A percentile compares a stretch with the other conserved stretches of the same genome.
phyloP scores from a whole-genome alignment of 176 grass and related monocot genomes.

The Ensete ventricosum region DNA sequence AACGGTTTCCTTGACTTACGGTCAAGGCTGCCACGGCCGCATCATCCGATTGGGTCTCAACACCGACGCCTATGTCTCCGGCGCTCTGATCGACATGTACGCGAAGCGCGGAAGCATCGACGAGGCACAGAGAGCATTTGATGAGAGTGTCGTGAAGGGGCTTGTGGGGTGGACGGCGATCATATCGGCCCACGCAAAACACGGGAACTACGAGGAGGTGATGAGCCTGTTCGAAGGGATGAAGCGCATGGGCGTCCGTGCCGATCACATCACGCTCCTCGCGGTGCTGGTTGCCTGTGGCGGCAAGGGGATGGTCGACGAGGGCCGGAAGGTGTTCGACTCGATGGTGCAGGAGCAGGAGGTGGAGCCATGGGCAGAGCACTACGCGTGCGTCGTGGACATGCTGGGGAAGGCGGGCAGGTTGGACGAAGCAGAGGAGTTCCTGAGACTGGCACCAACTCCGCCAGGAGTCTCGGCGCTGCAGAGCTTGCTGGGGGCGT shows the following conservation, averaged over 20 bases:
- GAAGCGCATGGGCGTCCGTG: constrained; percentile 27
- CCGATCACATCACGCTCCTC: constrained; percentile 58
- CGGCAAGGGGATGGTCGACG: constrained; percentile 44
- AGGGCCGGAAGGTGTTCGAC: constrained; percentile 43
- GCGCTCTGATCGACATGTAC: constrained; percentile 84
- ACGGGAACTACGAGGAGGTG: constrained; percentile 42
- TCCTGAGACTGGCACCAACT: constrained; percentile 33
- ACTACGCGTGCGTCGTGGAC: constrained; percentile 73
- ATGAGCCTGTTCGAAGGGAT: constrained; percentile 58
- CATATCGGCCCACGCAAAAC: constrained; percentile 63
- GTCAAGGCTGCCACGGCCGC: constrained; percentile 55
- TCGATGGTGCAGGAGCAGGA: constrained; percentile 34
- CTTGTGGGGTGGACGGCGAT: constrained; percentile 62
- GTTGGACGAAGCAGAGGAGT: constrained; percentile 59
- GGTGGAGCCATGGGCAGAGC: constrained; percentile 61
- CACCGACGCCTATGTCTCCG: constrained; percentile 45
- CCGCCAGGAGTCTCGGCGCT: constrained; percentile 53
- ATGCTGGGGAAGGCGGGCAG: constrained; percentile 64
- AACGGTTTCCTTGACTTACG: constrained; percentile 55
- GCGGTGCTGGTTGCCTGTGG: constrained; percentile 64
- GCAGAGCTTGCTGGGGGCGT: constrained; percentile 71
- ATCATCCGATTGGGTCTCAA: constrained; percentile 38
- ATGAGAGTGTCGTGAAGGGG: constrained; percentile 22
- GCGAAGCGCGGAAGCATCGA: constrained; percentile 63
- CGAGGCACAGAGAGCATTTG: constrained; percentile 46